Evolutionary conservation across 345 rosid genomes (phyloP), one percentile per base, ranked within the genome.

Genomic region (Limnanthes douglasii): DNA sequence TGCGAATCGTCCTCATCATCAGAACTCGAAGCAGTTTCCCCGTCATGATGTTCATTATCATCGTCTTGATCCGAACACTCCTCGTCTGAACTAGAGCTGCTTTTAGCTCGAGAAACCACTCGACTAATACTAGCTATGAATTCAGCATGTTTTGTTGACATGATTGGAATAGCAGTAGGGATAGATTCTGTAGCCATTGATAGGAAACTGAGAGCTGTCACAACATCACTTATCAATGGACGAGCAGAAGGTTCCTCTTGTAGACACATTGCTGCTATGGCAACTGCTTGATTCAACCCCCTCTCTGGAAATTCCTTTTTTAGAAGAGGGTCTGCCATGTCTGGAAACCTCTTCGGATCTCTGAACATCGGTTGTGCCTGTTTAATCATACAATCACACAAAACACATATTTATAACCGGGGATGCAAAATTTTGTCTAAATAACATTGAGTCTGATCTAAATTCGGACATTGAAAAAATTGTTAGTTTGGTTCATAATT

Each of bases 241-340:
- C 96, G 84, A 9, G 81, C 78, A 0, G 56, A 60, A 29, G 85
- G 34, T 63, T 73, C 88, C 12, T 79, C 88, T 53, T 79, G 96
- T 39, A 79, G 36, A 23, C 96, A 85, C 96, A 85, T 85, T 15
- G 93, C 81, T 43, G 88, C 65, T 32, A 85, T 71, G 4, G 88
- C 96, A 29, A 85, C 79, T 0, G 77, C 93, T 65, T 85, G 88
- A 48, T 79, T 80, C 50, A 85, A 60, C 20, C 68, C 79, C 37
- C 68, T 76, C 45, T 66, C 95, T 0, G 88, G 72, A 24, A 73
- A 71, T 32, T 42, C 39, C 24, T 28, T 72, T 30, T 10, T 53
- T 13, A 85, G 62, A 0, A 56, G 48, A 43, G 93, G 85, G 67
- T 85, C 96, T 4, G 81, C 85, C 81, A 85, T 62, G 18, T 69